Evolutionary conservation across 495 filamentous ascomycete genomes (phyloP), one percentile per base, ranked within the genome.

Genomic region (Hypoxylon crocopeplum): DNA sequence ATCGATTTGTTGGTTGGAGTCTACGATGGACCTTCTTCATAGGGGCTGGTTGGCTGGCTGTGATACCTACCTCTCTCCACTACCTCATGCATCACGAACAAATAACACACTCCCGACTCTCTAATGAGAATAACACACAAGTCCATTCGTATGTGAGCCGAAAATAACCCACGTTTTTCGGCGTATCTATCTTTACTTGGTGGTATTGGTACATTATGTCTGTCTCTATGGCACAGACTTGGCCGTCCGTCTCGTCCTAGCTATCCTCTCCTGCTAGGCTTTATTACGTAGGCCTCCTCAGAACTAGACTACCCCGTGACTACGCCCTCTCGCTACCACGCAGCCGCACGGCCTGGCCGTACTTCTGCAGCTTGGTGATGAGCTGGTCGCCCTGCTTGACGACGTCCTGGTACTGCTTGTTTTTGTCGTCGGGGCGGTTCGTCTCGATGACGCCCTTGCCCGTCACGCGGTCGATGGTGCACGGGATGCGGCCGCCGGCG

Each of bases 281-380:
- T 5, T 29, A 10, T 10, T 29, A 10, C 25, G 25, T 29, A 29
- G 25, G 10, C 25, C 25, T 5, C 25, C 25, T 29, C 25, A 5
- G 25, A 29, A 5, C 10, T 29, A 5, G 25, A 29, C 25, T 29
- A 1, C 29, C 36, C 44, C 10, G 5, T 50, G 7, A 7, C 15
- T 75, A 87, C 38, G 82, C 90, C 59, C 94, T 84, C 79, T 98
- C 94, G 72, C 93, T 98, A 19, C 94, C 94, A 56, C 95, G 84
- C 75, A 98, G 81, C 64, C 95, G 82, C 24, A 98, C 94, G 2
- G 93, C 88, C 78, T 98, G 94, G 16, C 94, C 94, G 69, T 97
- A 98, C 79, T 98, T 98, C 78, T 98, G 94, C 45, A 98, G 80
- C 81, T 98, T 98, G 56, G 95, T 98, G 72, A 98, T 97, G 41